Evolutionary conservation across 176 grass and related monocot species (phyloP), one percentile per base, ranked within the genome.

Genomic region (Typha latifolia): DNA sequence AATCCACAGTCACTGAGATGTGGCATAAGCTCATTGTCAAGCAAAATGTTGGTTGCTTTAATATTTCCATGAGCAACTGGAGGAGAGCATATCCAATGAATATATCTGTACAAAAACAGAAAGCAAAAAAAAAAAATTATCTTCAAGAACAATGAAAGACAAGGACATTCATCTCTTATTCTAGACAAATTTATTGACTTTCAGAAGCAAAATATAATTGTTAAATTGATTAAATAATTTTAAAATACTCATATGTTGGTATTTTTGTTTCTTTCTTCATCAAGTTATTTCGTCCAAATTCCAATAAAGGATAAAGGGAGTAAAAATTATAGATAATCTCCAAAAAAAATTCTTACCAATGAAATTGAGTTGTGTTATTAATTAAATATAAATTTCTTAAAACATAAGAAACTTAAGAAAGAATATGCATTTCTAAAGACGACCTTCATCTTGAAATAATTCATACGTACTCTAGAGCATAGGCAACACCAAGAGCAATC

Each of bases 1-100:
- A 97, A 82, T 19, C 93, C 88, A 32, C 82, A 78, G 72, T 97
- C 88, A 75, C 85, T 86, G 63, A 97, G 75, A 71, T 80, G 90
- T 61, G 93, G 93, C 81, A 89, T 86, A 48, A 91, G 81, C 74
- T 97, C 82, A 78, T 87, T 85, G 78, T 97, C 93, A 37, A 97
- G 88, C 61, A 97, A 83, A 84, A 97, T 86, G 79, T 97, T 97
- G 78, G 71, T 76, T 23, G 93, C 70, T 79, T 89, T 92, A 65
- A 97, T 86, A 73, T 97, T 97, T 81, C 85, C 89, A 80, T 97
- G 93, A 63, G 73, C 69, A 72, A 97, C 67, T 69, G 93, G 75
- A 86, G 93, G 88, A 69, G 83, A 89, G 74, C 88, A 91, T 14
- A 74, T 77, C 64, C 79, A 80, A 61, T 97, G 93, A 57, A 97